phyloP scores from a whole-genome alignment of 2,329 filamentous ascomycete species.

The Aschersonia sp. region DNA sequence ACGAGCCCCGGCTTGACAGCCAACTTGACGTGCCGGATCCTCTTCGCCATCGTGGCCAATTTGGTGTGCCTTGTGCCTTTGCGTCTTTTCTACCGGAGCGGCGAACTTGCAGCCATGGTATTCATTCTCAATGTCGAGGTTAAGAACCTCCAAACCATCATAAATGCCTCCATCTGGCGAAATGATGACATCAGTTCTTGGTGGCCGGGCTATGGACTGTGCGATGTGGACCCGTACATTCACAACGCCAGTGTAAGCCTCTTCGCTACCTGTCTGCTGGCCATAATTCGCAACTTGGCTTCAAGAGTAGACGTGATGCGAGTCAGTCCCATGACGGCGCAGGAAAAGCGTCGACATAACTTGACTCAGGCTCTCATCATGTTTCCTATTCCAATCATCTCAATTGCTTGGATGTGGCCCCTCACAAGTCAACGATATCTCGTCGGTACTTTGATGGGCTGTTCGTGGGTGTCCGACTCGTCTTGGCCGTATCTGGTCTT shows the following conservation, averaged over 20 bases:
- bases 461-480: constrained; percentile 24
- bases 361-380: constrained; percentile 37
- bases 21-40: constrained; percentile 34
- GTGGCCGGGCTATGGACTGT: constrained; percentile 37
- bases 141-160: constrained; percentile 30
- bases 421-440: constrained; percentile 31
- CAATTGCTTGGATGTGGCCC: constrained; percentile 32
- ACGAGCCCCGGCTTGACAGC: constrained; percentile 17
- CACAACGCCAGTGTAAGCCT: constrained; percentile 30
- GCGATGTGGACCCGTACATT: constrained; percentile 34
- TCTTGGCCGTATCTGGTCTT: constrained; percentile 35
- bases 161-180: constrained; percentile 39
- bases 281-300: constrained; percentile 39
- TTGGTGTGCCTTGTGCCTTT: constrained; percentile 35
- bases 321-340: constrained; percentile 20
- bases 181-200: constrained; percentile 32
- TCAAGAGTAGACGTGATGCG: constrained; percentile 31
- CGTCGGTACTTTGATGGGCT: constrained; percentile 35
- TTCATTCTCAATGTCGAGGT: constrained; percentile 30
- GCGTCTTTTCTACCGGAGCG: constrained; percentile 32
- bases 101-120: constrained; percentile 37
- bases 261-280: constrained; percentile 35
- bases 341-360: constrained; percentile 26
- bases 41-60: constrained; percentile 29
- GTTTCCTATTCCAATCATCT: constrained; percentile 35